phyloP scores from a whole-genome alignment of 345 rosid genomes.

The Barbarea vulgaris region DNA sequence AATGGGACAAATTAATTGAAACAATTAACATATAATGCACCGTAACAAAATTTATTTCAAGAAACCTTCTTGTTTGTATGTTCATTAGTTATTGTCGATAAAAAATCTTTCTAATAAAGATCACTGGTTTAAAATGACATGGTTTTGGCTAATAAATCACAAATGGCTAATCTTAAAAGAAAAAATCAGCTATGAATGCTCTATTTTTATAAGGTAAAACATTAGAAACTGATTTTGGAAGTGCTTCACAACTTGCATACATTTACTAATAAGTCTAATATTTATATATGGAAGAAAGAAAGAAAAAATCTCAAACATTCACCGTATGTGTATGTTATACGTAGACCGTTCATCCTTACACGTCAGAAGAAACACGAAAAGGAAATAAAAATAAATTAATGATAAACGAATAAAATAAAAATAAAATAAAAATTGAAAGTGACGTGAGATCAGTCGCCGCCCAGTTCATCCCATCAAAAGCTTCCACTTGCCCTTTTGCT shows the following conservation, averaged over 20 bases:
- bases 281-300: not conserved
- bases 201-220: not conserved
- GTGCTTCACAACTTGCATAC: conserved; percentile 35
- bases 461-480: conserved; percentile 54
- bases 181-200: not conserved
- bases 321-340: conserved; percentile 27
- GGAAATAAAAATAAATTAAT: not conserved
- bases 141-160: not conserved
- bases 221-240: conserved; percentile 23
- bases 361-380: conserved; percentile 9
- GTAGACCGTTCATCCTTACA: conserved; percentile 34
- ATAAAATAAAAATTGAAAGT: not conserved
- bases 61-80: not conserved
- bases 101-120: not conserved
- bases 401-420: not conserved
- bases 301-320: conserved; percentile 12
- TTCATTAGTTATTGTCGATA: not conserved
- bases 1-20: not conserved
- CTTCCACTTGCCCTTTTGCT: conserved; percentile 57
- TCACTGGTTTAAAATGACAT: not conserved
- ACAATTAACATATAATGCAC: no score
- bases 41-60: no score
- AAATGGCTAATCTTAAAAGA: not conserved
- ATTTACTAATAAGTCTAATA: not conserved
- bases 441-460: conserved; percentile 60